Base-by-base conservation (phyloP, 768 basidiomycete genomes). In the Lentinula sp. region DNA sequence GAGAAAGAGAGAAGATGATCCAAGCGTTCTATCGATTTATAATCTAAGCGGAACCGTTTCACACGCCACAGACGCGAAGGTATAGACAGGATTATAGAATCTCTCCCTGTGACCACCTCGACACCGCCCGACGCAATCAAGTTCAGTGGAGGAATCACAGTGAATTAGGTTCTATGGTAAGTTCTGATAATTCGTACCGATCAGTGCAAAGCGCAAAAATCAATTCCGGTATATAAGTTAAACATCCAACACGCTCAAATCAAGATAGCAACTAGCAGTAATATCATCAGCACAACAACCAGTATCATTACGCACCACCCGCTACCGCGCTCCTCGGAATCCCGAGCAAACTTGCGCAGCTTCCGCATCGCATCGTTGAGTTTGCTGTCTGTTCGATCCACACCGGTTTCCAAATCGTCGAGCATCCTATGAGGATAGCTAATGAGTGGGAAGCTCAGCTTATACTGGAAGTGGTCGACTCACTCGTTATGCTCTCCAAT, bases 401-500 rank as follows among this genome's bases (percentile, higher is more conserved):
- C 90, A 48, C 84, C 82, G n/a, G 69, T 75, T 64, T 91, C 90
- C 2, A 95, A 75, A 67, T 93, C 91, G 45, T 83, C 85, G 0
- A 95, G 77, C 83, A 95, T 85, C 68, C 95, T 97, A 64, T 13
- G 32, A 32, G 23, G 55, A 55, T 10, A 10, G 13, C 20, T n/a
- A n/a, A 46, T 60, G 59, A 59, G 7, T 53, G 6, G 56, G 20
- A 37, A 13, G 41, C 54, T 28, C 57, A 59, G 53, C 39, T 6
- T 45, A 33, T 10, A 13, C 13, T 60, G 42, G 15, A 60, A 46
- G 48, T 45, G 23, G 32, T 42, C 20, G 56, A 72, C 71, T 64
- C 63, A 96, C 96, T 93, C 92, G 66, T 89, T 91, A 67, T 99
- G 97, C 69, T 95, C 93, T 8, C 71, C 77, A 54, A 98, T 91